Evolutionary conservation across 2,329 filamentous ascomycete species (phyloP).

Genomic region (Venturia nashicola): DNA sequence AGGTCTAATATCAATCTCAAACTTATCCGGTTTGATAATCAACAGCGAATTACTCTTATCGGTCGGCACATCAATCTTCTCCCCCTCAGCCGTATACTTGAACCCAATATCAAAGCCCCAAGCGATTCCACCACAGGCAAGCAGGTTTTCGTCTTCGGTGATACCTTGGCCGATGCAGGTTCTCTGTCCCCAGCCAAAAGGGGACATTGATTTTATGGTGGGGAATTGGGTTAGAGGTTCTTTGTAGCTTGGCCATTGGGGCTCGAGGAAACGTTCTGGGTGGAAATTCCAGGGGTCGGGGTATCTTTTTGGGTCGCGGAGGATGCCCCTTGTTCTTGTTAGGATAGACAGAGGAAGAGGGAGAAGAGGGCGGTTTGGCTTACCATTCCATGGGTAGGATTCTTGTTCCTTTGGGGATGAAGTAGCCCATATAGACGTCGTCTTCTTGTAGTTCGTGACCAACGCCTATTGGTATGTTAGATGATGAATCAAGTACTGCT

Average conservation of each 20-base stretch:
- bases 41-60: slow-evolving; percentile 39
- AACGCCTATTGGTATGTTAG: slow-evolving; percentile 24
- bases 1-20: slow-evolving; percentile 42
- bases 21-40: slow-evolving; percentile 45
- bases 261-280: slow-evolving; percentile 51
- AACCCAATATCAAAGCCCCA: slow-evolving; percentile 36
- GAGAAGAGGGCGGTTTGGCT: background rate
- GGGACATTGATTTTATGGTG: slow-evolving; percentile 51
- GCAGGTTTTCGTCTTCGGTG: slow-evolving; percentile 41
- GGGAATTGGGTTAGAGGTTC: slow-evolving; percentile 52
- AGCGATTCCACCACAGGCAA: slow-evolving; percentile 39
- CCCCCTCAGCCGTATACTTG: slow-evolving; percentile 32
- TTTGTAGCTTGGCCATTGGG: slow-evolving; percentile 52
- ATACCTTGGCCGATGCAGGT: slow-evolving; percentile 51
- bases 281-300: slow-evolving; percentile 50
- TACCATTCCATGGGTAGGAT: slow-evolving; percentile 13
- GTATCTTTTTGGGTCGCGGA: slow-evolving; percentile 46
- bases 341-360: background rate
- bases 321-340: slow-evolving; percentile 34
- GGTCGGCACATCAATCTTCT: slow-evolving; percentile 31
- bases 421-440: slow-evolving; percentile 40
- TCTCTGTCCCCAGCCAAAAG: slow-evolving; percentile 52
- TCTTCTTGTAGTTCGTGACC: slow-evolving; percentile 40
- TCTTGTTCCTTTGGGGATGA: slow-evolving; percentile 37
- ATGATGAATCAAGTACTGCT: background rate